Evolutionary conservation across 306 rosid species (phyloP).

Genomic region (Dryas octopetala): DNA sequence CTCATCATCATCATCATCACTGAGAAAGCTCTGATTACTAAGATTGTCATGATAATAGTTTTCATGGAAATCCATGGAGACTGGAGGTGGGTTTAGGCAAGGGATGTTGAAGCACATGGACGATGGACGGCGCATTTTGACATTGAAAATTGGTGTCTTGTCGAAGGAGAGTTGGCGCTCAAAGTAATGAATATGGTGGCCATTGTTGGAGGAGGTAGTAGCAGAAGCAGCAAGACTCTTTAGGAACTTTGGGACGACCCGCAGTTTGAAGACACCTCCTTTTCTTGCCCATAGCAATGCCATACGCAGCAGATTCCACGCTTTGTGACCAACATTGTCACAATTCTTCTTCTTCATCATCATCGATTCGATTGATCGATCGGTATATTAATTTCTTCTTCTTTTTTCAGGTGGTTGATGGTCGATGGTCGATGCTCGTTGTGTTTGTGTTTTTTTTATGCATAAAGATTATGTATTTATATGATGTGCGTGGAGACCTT

Average conservation of each 20-base stretch:
- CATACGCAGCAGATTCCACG: slow-evolving; percentile 68
- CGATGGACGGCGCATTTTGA: slow-evolving; percentile 51
- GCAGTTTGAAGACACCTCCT: slow-evolving; percentile 64
- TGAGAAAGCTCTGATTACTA: too few relatives aligned
- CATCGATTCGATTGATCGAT: neutral
- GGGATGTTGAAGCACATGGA: slow-evolving; percentile 72
- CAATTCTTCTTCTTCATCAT: slow-evolving; percentile 41
- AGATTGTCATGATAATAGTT: too few relatives aligned
- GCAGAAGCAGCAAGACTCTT: slow-evolving; percentile 40
- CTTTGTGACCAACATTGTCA: slow-evolving; percentile 34
- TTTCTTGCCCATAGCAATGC: slow-evolving; percentile 79
- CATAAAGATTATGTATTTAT: too few relatives aligned
- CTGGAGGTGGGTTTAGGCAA: slow-evolving; percentile 58
- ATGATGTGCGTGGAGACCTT: too few relatives aligned
- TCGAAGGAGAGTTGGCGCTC: slow-evolving; percentile 88
- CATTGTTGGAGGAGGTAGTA: neutral
- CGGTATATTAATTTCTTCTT: too few relatives aligned
- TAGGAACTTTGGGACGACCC: slow-evolving; percentile 55
- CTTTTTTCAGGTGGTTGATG: too few relatives aligned
- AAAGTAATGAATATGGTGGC: slow-evolving; percentile 27
- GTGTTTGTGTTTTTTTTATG: too few relatives aligned
- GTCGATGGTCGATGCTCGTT: too few relatives aligned
- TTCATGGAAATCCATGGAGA: too few relatives aligned
- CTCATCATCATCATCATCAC: neutral
- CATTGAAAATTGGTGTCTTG: slow-evolving; percentile 59